Conservation (phyloP, 164 flowering plant species). For the Vitis riparia region DNA sequence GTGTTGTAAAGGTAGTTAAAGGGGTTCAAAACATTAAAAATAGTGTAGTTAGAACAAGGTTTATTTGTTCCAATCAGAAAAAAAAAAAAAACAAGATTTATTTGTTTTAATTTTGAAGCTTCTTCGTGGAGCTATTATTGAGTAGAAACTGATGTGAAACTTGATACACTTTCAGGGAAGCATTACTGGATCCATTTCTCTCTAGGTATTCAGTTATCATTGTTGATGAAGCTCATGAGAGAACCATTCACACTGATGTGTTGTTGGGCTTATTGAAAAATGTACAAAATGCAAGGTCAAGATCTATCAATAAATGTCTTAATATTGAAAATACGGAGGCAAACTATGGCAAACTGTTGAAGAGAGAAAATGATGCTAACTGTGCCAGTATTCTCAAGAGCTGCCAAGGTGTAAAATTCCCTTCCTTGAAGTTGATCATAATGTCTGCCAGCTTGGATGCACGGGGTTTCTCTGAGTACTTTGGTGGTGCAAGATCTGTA, state of each 20-base stretch:
- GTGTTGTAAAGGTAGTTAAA: not conserved
- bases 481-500: conserved; percentile 89
- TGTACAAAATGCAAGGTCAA: conserved; percentile 66
- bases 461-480: conserved; percentile 76
- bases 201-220: conserved; percentile 86
- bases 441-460: conserved; percentile 99
- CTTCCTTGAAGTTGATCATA: conserved; percentile 76
- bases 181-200: conserved; percentile 81
- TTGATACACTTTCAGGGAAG: conserved; percentile 66
- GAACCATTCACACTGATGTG: conserved; percentile 96
- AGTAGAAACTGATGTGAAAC: conserved; percentile 1
- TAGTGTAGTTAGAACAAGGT: too few relatives aligned
- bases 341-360: conserved; percentile 22
- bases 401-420: conserved; percentile 38
- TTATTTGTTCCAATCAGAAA: too few relatives aligned
- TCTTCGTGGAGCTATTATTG: not conserved
- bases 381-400: conserved; percentile 28
- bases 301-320: conserved; percentile 15
- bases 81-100: not conserved
- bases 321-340: conserved; percentile 20
- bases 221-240: conserved; percentile 98
- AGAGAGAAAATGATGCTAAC: conserved; percentile 29
- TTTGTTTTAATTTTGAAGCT: not conserved
- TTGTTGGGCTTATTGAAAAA: conserved; percentile 79
- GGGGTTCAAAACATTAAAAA: not conserved